These are phyloP conservation scores for Forsythia suspensa DNA, from an alignment of 257 asterid genomes.

Conservation along the genomic window DNA sequence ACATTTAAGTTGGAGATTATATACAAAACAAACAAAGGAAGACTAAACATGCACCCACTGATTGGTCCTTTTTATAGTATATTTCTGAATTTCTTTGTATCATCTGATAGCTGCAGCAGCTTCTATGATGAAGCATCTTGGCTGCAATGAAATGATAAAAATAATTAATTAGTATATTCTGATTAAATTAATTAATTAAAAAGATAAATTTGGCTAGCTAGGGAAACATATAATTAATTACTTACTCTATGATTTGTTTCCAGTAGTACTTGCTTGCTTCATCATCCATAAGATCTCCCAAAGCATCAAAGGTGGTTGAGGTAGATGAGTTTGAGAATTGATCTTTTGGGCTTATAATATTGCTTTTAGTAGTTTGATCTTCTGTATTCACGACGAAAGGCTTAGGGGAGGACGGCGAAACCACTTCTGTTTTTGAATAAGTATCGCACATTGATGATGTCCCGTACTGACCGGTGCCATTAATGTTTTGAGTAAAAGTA, in stretches of 20 bases:
- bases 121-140: slow-evolving; percentile 14
- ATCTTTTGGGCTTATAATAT: slow-evolving; percentile 4
- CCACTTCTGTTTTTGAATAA: slow-evolving; percentile 23
- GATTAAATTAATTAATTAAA: background rate
- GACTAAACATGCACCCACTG: background rate
- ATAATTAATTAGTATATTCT: background rate
- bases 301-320: slow-evolving; percentile 27
- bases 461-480: background rate
- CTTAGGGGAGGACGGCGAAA: slow-evolving; percentile 22
- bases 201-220: background rate
- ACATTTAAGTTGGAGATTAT: background rate
- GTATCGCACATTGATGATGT: background rate
- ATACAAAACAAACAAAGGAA: background rate
- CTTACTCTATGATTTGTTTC: slow-evolving; percentile 39
- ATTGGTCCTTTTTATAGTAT: background rate
- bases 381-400: background rate
- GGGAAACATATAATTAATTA: background rate
- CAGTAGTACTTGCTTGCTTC: slow-evolving; percentile 35
- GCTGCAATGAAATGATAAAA: slow-evolving; percentile 16
- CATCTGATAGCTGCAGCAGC: slow-evolving; percentile 1
- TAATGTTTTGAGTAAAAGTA: background rate
- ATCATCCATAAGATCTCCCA: slow-evolving; percentile 35
- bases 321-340: slow-evolving; percentile 19
- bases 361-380: slow-evolving; percentile 1
- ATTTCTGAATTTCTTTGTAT: background rate